Conservation (phyloP, 441 rosid species). For the Pelargonium exstipulatum region DNA sequence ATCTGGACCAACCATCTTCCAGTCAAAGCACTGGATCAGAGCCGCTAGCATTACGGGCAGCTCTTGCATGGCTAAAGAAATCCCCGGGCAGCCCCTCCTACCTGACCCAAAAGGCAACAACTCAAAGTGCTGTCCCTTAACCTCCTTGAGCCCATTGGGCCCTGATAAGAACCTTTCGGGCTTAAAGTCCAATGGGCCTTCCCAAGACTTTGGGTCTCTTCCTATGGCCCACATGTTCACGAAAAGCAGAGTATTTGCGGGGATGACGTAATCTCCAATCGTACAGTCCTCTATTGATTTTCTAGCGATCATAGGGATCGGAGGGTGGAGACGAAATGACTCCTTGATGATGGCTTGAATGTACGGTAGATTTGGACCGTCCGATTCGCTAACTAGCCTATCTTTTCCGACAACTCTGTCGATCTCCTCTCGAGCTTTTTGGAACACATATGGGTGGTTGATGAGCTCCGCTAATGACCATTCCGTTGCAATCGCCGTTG, state of each 20-base stretch:
- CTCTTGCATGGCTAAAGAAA: slow-evolving; percentile 28
- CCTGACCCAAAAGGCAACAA: slow-evolving; percentile 38
- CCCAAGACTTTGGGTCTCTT: slow-evolving; percentile 55
- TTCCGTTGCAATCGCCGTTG: slow-evolving; percentile 33
- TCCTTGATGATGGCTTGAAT: slow-evolving; percentile 34
- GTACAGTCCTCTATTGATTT: background rate
- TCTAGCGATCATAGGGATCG: slow-evolving; percentile 17
- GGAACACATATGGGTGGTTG: slow-evolving; percentile 29
- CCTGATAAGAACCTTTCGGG: slow-evolving; percentile 56
- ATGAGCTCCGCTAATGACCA: slow-evolving; percentile 47
- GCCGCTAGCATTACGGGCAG: slow-evolving; percentile 18
- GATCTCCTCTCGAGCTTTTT: slow-evolving; percentile 38
- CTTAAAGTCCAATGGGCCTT: slow-evolving; percentile 42
- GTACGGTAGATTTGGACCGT: slow-evolving; percentile 24
- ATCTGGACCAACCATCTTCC: slow-evolving; percentile 13
- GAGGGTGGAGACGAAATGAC: slow-evolving; percentile 34
- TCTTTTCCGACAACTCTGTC: slow-evolving; percentile 18
- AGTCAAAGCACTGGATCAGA: slow-evolving; percentile 21
- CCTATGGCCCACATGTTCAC: slow-evolving; percentile 54
- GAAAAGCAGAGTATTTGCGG: slow-evolving; percentile 31
- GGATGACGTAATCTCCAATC: slow-evolving; percentile 25
- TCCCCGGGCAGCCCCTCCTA: slow-evolving; percentile 37
- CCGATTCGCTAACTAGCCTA: slow-evolving; percentile 26
- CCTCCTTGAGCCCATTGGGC: slow-evolving; percentile 29
- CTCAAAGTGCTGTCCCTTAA: slow-evolving; percentile 40